A percentile compares a stretch with the other conserved stretches of the same genome.
Evolutionary conservation across 2,329 filamentous ascomycete genomes (phyloP).

Genomic region (Iodosphaeria phyllophila): DNA sequence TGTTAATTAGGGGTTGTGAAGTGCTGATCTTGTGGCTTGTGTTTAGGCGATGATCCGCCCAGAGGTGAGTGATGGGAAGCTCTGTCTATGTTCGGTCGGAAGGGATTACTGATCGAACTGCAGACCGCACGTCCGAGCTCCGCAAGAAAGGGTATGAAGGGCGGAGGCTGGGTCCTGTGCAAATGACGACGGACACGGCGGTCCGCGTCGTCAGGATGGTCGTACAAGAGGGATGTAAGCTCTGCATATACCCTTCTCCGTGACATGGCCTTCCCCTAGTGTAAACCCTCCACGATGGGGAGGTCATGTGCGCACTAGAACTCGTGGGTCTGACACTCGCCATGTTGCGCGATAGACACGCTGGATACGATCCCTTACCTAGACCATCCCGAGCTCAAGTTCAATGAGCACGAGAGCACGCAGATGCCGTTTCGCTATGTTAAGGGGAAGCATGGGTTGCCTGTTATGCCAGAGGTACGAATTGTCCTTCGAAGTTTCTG

Average conservation of each 20-base stretch:
- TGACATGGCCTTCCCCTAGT: background rate
- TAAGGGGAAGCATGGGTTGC: constrained; percentile 50
- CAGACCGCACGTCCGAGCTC: constrained; percentile 89
- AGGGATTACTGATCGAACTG: background rate
- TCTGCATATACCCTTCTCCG: background rate
- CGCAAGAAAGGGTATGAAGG: constrained; percentile 85
- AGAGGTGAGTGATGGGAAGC: constrained; percentile 40
- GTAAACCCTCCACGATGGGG: too few relatives aligned
- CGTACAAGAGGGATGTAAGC: constrained; percentile 61
- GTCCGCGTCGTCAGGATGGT: constrained; percentile 85
- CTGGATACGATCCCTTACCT: constrained; percentile 66
- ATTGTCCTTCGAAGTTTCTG: background rate
- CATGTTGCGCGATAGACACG: constrained; percentile 33
- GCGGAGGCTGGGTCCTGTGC: constrained; percentile 71
- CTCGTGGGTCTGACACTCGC: background rate
- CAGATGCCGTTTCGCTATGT: constrained; percentile 98
- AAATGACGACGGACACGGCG: constrained; percentile 98
- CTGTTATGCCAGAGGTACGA: constrained; percentile 78
- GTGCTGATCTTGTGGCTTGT: too few relatives aligned
- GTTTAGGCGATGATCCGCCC: constrained; percentile 78
- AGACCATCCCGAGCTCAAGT: constrained; percentile 75
- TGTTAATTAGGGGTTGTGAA: too few relatives aligned
- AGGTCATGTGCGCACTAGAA: background rate
- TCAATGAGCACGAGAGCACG: constrained; percentile 83
- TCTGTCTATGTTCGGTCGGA: background rate